Evolutionary conservation across 176 grass and related monocot genomes (phyloP).

Genomic region (Musa beccarii): DNA sequence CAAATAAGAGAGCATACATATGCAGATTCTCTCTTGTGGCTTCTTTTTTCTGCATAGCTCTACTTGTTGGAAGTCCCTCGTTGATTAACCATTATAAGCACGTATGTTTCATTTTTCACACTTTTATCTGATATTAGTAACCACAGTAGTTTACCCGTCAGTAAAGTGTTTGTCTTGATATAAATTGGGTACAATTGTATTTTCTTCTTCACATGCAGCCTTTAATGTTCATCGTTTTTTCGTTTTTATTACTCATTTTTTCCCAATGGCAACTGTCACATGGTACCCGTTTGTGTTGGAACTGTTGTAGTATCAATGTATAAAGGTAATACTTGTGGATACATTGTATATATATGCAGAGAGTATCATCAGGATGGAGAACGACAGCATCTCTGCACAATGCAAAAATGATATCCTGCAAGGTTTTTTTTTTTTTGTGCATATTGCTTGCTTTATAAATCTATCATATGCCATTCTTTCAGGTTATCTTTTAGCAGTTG

Average conservation of each 20-base stretch:
- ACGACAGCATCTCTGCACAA: background rate
- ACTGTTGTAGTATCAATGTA: background rate
- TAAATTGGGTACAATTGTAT: background rate
- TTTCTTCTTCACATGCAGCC: background rate
- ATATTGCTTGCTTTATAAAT: background rate
- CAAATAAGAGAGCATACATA: conserved; percentile 10
- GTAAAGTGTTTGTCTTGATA: background rate
- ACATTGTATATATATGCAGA: background rate
- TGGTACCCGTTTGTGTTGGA: background rate
- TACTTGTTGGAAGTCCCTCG: conserved; percentile 11
- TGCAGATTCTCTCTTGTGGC: conserved; percentile 6
- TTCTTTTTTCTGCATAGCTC: conserved; percentile 8
- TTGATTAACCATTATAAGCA: background rate
- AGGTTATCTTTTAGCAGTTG: background rate
- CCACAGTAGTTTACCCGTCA: background rate
- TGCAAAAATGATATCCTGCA: background rate
- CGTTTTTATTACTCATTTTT: background rate
- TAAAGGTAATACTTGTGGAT: background rate
- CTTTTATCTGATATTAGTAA: background rate
- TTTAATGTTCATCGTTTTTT: background rate
- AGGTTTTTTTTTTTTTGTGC: background rate
- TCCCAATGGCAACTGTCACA: background rate
- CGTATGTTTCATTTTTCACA: conserved; percentile 5
- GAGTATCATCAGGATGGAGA: conserved; percentile 5
- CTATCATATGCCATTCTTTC: background rate